Conservation (phyloP, 202 grass and related monocot species). For the Panicum virgatum region DNA sequence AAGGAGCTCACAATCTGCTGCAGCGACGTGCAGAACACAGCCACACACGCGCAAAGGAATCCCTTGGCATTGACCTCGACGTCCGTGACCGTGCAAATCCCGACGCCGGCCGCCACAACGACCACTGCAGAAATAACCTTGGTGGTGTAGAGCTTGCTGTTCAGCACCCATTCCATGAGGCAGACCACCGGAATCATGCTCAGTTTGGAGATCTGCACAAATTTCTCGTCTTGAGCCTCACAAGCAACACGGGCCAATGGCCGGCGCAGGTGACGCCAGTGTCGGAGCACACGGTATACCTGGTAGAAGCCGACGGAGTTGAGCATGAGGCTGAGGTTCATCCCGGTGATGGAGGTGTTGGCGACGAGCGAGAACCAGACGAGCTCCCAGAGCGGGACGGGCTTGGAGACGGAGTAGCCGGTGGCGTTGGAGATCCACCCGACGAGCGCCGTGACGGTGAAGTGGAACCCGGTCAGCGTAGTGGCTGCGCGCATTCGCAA, state of each 20-base stretch:
- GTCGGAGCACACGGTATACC: constrained; percentile 32
- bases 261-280: too few relatives aligned
- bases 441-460: constrained; percentile 86
- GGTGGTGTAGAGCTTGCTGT: constrained; percentile 88
- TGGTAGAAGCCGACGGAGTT: constrained; percentile 97
- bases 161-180: constrained; percentile 79
- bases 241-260: not conserved
- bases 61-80: constrained; percentile 93
- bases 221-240: constrained; percentile 6
- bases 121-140: constrained; percentile 80
- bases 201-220: constrained; percentile 80
- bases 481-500: constrained; percentile 59
- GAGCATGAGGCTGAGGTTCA: constrained; percentile 98
- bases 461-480: constrained; percentile 87
- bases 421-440: constrained; percentile 87
- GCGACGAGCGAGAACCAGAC: constrained; percentile 97
- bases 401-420: constrained; percentile 86
- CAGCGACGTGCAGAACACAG: constrained; percentile 88
- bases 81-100: constrained; percentile 91
- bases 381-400: constrained; percentile 92
- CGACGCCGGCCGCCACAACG: constrained; percentile 85
- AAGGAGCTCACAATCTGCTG: constrained; percentile 84
- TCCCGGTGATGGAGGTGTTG: constrained; percentile 96
- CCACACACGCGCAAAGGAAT: constrained; percentile 84
- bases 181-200: constrained; percentile 98